Evolutionary conservation across 2,329 filamentous ascomycete genomes (phyloP).

Genomic region (Calonectria ilicicola): DNA sequence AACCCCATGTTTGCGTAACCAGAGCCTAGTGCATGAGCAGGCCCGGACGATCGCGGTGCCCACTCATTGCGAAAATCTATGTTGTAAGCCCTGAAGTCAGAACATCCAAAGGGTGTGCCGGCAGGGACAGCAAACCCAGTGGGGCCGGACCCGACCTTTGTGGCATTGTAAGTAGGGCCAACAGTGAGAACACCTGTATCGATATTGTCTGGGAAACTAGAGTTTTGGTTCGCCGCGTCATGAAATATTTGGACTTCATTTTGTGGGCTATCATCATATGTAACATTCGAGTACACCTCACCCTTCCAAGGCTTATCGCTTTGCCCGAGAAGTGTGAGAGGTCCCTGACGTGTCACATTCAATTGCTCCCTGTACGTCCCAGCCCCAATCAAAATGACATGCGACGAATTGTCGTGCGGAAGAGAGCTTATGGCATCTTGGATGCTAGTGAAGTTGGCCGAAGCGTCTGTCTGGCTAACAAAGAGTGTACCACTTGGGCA

Average conservation of each 20-base stretch:
- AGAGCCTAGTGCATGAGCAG: constrained; percentile 70
- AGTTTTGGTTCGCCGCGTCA: constrained; percentile 63
- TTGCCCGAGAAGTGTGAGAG: constrained; percentile 70
- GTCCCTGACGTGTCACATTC: constrained; percentile 71
- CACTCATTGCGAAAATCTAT: constrained; percentile 74
- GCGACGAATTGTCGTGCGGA: constrained; percentile 35
- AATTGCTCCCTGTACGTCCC: constrained; percentile 73
- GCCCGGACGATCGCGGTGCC: constrained; percentile 62
- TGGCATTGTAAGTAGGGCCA: constrained; percentile 72
- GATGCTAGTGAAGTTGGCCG: constrained; percentile 52
- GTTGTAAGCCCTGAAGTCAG: constrained; percentile 74
- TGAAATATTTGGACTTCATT: constrained; percentile 68
- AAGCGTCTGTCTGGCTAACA: constrained; percentile 47
- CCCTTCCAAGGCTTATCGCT: constrained; percentile 52
- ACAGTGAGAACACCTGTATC: constrained; percentile 71
- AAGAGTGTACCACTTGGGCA: constrained; percentile 53
- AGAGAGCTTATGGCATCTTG: constrained; percentile 54
- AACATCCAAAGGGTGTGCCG: constrained; percentile 72
- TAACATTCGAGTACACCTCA: constrained; percentile 53
- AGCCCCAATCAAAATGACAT: constrained; percentile 66
- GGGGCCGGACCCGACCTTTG: constrained; percentile 69
- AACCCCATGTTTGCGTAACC: constrained; percentile 75
- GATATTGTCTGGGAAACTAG: constrained; percentile 65
- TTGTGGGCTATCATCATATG: constrained; percentile 50
- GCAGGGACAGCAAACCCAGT: constrained; percentile 70